Evolutionary conservation across 2,329 filamentous ascomycete genomes (phyloP).

Genomic region (Clonostachys chloroleuca): DNA sequence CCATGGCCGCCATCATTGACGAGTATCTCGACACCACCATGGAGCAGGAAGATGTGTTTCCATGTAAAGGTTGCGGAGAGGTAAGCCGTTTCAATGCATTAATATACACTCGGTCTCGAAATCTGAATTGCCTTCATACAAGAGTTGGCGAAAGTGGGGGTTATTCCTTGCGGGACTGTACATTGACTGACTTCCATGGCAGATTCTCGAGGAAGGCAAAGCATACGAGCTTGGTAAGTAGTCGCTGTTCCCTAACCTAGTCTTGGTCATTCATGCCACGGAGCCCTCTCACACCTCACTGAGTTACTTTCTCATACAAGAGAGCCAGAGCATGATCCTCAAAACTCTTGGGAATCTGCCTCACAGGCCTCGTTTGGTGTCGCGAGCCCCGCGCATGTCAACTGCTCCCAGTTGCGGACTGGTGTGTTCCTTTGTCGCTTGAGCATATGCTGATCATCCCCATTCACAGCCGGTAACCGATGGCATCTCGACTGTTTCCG

Average conservation of each 20-base stretch:
- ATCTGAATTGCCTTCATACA: not conserved
- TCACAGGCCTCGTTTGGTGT: no score
- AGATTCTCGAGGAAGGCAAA: slow-evolving; percentile 98
- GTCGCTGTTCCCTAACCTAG: no score
- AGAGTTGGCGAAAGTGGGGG: not conserved
- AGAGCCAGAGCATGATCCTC: no score
- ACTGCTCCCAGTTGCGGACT: no score
- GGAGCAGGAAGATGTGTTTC: slow-evolving; percentile 79
- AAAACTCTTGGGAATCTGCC: no score
- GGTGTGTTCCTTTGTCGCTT: not conserved
- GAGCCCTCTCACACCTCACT: no score
- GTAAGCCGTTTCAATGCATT: slow-evolving; percentile 40
- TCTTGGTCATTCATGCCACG: no score
- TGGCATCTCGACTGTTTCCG: slow-evolving; percentile 99
- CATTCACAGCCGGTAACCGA: slow-evolving; percentile 73
- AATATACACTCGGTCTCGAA: not conserved
- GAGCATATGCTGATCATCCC: slow-evolving; percentile 15
- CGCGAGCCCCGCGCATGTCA: no score
- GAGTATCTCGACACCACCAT: slow-evolving; percentile 60
- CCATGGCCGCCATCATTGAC: slow-evolving; percentile 47
- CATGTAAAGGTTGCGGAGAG: slow-evolving; percentile 91
- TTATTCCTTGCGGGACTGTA: not conserved
- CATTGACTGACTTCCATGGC: not conserved
- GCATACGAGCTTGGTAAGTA: slow-evolving; percentile 89
- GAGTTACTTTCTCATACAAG: no score